Conservation (phyloP, 1,284 basidiomycete genomes). For the Trametes hirsuta region DNA sequence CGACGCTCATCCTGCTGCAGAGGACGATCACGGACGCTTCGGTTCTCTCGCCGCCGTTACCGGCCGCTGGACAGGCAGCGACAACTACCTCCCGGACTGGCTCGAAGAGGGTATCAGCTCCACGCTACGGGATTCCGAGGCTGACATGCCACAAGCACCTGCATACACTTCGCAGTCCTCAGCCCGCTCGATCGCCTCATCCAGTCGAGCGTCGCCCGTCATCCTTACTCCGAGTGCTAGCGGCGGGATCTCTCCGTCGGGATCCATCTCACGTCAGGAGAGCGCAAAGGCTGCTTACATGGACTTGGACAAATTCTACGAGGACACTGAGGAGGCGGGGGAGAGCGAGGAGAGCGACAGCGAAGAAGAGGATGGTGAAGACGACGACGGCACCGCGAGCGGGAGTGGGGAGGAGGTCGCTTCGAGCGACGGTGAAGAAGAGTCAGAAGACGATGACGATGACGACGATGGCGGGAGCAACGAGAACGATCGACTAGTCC, state of each 20-base stretch:
- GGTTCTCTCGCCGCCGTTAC: constrained; percentile 64
- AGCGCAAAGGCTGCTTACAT: constrained; percentile 50
- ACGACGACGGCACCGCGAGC: constrained; percentile 45
- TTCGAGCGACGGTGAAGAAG: constrained; percentile 29
- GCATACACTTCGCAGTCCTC: constrained; percentile 22
- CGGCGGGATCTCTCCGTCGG: constrained; percentile 45
- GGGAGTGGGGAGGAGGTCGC: constrained; percentile 24
- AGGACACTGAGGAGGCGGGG: constrained; percentile 35
- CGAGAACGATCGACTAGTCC: constrained; percentile 21
- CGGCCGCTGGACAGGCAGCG: constrained; percentile 46
- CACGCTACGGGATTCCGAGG: constrained; percentile 50
- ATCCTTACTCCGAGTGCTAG: constrained; percentile 52
- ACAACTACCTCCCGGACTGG: constrained; percentile 41
- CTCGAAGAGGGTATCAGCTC: constrained; percentile 41
- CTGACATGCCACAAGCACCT: constrained; percentile 47
- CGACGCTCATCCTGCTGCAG: constrained; percentile 30
- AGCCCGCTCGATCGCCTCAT: constrained; percentile 28
- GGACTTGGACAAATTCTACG: constrained; percentile 76
- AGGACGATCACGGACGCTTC: constrained; percentile 46
- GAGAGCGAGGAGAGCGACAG: constrained; percentile 35
- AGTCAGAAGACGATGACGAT: constrained; percentile 37
- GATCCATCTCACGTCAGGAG: constrained; percentile 41
- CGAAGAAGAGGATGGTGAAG: constrained; percentile 32
- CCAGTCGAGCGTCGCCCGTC: constrained; percentile 41
- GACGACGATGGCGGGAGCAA: constrained; percentile 30